Conservation (phyloP, 768 basidiomycete species). For the Exsudoporus frostii region DNA sequence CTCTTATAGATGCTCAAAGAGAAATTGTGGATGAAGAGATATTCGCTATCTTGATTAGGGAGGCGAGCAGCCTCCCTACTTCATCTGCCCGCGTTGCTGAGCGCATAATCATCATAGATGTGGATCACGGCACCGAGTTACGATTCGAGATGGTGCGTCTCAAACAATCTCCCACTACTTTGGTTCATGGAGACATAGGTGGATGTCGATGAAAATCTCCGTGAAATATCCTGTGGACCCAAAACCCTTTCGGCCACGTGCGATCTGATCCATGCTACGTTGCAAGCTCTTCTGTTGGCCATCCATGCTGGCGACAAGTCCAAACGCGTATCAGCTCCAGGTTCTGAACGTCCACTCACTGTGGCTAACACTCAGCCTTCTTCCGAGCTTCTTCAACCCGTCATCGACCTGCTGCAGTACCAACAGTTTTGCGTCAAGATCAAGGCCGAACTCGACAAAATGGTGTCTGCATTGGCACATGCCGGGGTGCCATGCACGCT, state of each 20-base stretch:
- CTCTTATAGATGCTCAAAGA: slow-evolving; percentile 57
- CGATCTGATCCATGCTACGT: slow-evolving; percentile 62
- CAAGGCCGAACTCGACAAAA: slow-evolving; percentile 52
- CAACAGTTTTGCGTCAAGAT: slow-evolving; percentile 67
- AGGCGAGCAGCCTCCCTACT: slow-evolving; percentile 73
- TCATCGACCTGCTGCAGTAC: slow-evolving; percentile 80
- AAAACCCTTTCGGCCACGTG: slow-evolving; percentile 40
- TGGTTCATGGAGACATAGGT: slow-evolving; percentile 29
- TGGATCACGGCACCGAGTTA: slow-evolving; percentile 66
- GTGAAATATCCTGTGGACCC: slow-evolving; percentile 8
- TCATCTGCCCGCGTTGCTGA: slow-evolving; percentile 79
- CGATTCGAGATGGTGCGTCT: slow-evolving; percentile 67
- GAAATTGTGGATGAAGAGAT: slow-evolving; percentile 82
- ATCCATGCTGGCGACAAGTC: slow-evolving; percentile 51
- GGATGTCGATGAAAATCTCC: slow-evolving; percentile 25
- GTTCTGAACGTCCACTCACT: slow-evolving; percentile 26
- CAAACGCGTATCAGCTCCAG: slow-evolving; percentile 34
- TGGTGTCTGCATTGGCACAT: slow-evolving; percentile 44
- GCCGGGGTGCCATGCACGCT: slow-evolving; percentile 57
- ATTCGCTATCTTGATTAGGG: slow-evolving; percentile 67
- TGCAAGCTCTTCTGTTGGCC: slow-evolving; percentile 64
- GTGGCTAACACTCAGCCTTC: slow-evolving; percentile 15
- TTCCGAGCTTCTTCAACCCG: slow-evolving; percentile 63
- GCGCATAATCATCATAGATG: slow-evolving; percentile 70
- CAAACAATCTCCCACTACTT: neutral